Evolutionary conservation across 257 asterid genomes (phyloP).

Genomic region (Handroanthus guayacan): DNA sequence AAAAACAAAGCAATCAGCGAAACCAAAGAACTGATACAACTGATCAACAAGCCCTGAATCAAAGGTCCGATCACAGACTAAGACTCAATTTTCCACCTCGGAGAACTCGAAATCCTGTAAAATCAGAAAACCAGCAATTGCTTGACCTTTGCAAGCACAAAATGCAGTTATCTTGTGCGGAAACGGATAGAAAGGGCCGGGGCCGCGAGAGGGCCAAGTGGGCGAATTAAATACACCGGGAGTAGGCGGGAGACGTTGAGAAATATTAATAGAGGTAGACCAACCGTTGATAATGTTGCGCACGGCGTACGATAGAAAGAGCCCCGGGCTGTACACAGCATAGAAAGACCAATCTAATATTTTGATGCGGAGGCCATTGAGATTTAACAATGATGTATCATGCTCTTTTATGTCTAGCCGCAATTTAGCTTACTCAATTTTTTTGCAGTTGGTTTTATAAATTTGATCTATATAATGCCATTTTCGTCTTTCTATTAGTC

Average conservation of each 20-base stretch:
- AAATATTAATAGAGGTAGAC: constrained; percentile 1
- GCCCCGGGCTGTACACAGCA: background rate
- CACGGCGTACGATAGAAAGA: constrained; percentile 24
- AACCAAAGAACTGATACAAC: background rate
- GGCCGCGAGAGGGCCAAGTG: constrained; percentile 1
- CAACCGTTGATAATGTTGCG: constrained; percentile 22
- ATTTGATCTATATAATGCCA: no score
- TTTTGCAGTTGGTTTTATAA: no score
- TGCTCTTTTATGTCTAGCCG: no score
- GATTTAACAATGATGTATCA: background rate
- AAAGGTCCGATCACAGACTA: constrained; percentile 19
- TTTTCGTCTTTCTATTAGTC: no score
- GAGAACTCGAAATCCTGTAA: background rate
- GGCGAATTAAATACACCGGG: constrained; percentile 16
- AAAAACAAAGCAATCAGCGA: constrained; percentile 4
- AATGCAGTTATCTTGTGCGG: background rate
- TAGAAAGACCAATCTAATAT: no score
- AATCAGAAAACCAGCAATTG: background rate
- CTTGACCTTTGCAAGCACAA: background rate
- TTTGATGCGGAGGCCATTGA: no score
- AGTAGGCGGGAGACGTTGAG: constrained; percentile 27
- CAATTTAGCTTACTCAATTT: no score
- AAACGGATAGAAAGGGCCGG: constrained; percentile 31
- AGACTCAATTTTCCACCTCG: constrained; percentile 23
- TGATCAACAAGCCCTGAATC: constrained; percentile 4